phyloP scores from a whole-genome alignment of 2,329 filamentous ascomycete species.

The Pestalotiopsis sp. region DNA sequence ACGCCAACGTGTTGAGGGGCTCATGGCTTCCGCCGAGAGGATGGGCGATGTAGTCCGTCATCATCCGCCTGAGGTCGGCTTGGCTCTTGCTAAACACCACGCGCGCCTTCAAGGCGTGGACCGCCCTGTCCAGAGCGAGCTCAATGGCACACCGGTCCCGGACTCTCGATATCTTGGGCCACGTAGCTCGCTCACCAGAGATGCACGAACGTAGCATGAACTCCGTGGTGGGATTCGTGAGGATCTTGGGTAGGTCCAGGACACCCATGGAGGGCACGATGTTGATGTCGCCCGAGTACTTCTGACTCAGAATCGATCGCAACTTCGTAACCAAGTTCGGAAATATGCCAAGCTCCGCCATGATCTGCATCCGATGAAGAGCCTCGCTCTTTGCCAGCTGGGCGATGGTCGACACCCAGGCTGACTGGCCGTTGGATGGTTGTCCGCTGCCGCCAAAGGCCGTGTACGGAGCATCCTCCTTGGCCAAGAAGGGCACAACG shows the following conservation, averaged over 20 bases:
- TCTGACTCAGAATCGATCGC: conserved; percentile 81
- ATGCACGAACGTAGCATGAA: conserved; percentile 83
- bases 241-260: conserved; percentile 72
- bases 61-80: conserved; percentile 56
- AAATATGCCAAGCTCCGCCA: conserved; percentile 79
- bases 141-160: conserved; percentile 88
- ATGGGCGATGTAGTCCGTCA: conserved; percentile 32
- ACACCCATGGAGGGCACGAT: conserved; percentile 81
- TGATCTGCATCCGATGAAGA: conserved; percentile 76
- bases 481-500: conserved; percentile 81
- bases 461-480: conserved; percentile 64
- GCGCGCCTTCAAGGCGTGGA: conserved; percentile 67
- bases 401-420: conserved; percentile 69
- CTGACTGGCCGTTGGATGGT: conserved; percentile 41
- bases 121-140: conserved; percentile 76
- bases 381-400: conserved; percentile 78
- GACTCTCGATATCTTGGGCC: conserved; percentile 86
- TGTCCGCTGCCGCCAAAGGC: conserved; percentile 25
- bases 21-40: conserved; percentile 20
- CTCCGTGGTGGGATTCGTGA: conserved; percentile 81
- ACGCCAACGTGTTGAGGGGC: conserved; percentile 16
- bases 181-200: conserved; percentile 82
- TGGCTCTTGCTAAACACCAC: conserved; percentile 71
- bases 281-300: conserved; percentile 93
- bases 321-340: conserved; percentile 79